phyloP scores from a whole-genome alignment of 805 yeast genomes.

The Nakazawaea molendinolei region DNA sequence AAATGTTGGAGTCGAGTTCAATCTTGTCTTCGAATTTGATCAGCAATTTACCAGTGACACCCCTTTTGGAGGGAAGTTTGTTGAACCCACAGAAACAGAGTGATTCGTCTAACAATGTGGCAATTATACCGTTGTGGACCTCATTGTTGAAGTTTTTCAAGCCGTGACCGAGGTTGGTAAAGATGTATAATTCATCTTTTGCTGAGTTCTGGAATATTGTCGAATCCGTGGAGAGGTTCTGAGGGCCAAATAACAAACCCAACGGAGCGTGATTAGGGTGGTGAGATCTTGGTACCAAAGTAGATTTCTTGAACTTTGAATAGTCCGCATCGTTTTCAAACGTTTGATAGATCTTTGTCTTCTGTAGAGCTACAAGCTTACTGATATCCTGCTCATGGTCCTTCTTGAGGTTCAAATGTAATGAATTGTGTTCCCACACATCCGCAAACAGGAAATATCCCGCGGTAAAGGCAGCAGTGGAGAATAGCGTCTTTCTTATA shows the following conservation, averaged over 20 bases:
- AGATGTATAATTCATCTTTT: constrained; percentile 50
- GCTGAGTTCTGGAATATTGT: constrained; percentile 47
- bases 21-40: constrained; percentile 59
- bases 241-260: constrained; percentile 65
- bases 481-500: not conserved
- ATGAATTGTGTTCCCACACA: constrained; percentile 10
- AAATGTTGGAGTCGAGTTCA: constrained; percentile 54
- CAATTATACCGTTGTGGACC: constrained; percentile 74
- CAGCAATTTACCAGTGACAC: constrained; percentile 79
- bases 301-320: constrained; percentile 22
- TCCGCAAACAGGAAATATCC: constrained; percentile 8
- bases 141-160: constrained; percentile 55
- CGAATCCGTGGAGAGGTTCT: constrained; percentile 71
- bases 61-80: constrained; percentile 68
- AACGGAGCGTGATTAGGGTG: constrained; percentile 58
- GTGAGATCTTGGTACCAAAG: constrained; percentile 52
- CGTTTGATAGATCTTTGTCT: not conserved
- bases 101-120: constrained; percentile 79
- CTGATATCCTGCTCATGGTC: constrained; percentile 3
- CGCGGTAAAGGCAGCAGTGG: constrained; percentile 1
- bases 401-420: constrained; percentile 8
- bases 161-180: constrained; percentile 64
- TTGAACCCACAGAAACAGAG: constrained; percentile 84
- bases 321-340: not conserved
- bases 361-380: not conserved